Base-by-base conservation (phyloP, 2,329 filamentous ascomycete species). In the Sphaceloma murrayae region DNA sequence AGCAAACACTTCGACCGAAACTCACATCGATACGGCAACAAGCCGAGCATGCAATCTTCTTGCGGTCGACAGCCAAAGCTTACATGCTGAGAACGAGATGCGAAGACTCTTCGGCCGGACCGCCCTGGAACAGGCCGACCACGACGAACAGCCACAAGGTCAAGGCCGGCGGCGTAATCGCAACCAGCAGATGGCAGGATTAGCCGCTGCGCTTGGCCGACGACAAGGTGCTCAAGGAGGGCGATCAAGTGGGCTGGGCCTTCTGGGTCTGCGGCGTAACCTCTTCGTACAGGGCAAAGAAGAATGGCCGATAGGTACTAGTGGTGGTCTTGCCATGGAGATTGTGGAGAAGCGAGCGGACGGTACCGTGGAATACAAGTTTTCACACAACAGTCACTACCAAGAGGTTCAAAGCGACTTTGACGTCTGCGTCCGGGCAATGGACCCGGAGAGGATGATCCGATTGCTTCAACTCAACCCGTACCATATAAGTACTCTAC, bases 21-120 rank as follows among this genome's bases (percentile, higher is more conserved):
- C 63, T n/a, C n/a, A n/a, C n/a, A n/a, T n/a, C n/a, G n/a, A n/a
- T 46, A 59, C 62, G 43, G 64, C 66, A 40, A 58, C 65, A 34
- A 62, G 73, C 38, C 69, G 68, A 67, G 49, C 74, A 59, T 62
- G 65, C 48, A 59, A 69, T 14, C 61, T 82, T 9, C 65, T 85
- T 0, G 65, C 71, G 2, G 67, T 85, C 42, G 79, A 82, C 53
- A 75, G 80, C 1, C 75, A 83, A 52, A 77, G 87, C 53, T 73
- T 98, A 8, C 88, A 89, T 58, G 85, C 85, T 5, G 72, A 81
- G 26, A 94, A 94, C 56, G 91, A 98, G 66, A 95, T 98, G 86
- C 81, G 78, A 46, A 75, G 73, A 51, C 65, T 85, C 0, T 85
- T 85, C 58, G 81, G 81, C 3, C 74, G 73, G 49, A 73, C 77